Base-by-base conservation (phyloP, 257 asterid species). In the Forsythia viridissima region DNA sequence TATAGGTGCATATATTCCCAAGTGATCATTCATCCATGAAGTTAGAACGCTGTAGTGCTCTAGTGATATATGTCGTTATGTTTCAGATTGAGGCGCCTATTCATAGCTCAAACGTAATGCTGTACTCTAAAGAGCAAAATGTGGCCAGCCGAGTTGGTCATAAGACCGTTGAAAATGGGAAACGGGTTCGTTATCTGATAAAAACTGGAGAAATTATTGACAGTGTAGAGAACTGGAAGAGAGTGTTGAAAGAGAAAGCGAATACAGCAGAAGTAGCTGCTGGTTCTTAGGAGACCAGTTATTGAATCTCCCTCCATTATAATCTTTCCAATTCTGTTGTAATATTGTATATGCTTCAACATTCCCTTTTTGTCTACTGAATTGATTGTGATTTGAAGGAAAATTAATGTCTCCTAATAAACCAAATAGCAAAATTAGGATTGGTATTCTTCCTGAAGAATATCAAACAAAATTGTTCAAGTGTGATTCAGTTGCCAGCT, bases 81-180 rank as follows among this genome's bases (percentile, higher is more conserved):
- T 73, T 82, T 84, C 92, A 93, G 97, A 86, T 96, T 16, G 98
- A 92, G 86, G 99, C 97, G 1, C 98, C 98, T 0, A 87, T 96
- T 75, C 99, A 96, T 86, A 92, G 99, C 85, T 93, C 99, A 72
- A 96, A 96, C 4, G 99, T 93, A 90, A 96, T 96, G 99, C 97
- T 93, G 46, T 96, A 93, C 84, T 96, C 97, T 4, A 89, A 91
- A 82, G 97, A 91, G 67, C 76, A 93, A 84, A 79, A 91, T 20
- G 95, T 96, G 68, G 91, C 81, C 37, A 96, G 98, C 87, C 85
- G 98, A 72, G 97, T 92, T 40, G 98, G 98, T 68, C 99, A 96
- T 76, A 93, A 91, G 84, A 90, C 90, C 11, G 85, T 96, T 59
- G 99, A 93, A 20, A 80, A 89, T 63, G 99, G 97, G 41, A 92